These are phyloP conservation scores for Symmetrospora coprosmae DNA, from an alignment of 768 basidiomycete species.

Conservation along the genomic window DNA sequence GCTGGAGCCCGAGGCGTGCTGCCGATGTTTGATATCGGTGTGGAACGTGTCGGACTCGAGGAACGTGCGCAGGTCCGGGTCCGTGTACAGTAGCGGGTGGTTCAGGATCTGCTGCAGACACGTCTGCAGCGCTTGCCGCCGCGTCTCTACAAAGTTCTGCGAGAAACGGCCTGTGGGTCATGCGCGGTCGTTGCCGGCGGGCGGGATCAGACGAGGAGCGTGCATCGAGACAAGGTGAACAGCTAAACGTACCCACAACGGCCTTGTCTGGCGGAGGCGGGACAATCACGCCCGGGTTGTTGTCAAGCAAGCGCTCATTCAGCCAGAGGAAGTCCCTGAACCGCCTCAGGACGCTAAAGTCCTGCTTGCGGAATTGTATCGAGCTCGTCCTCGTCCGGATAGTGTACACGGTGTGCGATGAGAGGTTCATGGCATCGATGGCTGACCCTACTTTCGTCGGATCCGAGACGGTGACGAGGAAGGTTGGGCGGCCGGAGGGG, in stretches of 20 bases:
- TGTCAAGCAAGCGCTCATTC: conserved; percentile 67
- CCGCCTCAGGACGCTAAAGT: conserved; percentile 86
- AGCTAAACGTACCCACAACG: conserved; percentile 52
- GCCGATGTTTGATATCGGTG: conserved; percentile 54
- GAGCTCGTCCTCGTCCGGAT: conserved; percentile 51
- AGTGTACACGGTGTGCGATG: conserved; percentile 80
- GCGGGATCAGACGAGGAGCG: not conserved
- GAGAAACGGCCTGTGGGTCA: conserved; percentile 55
- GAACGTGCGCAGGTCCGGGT: conserved; percentile 74
- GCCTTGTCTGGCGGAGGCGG: conserved; percentile 95
- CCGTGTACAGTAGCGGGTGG: conserved; percentile 77
- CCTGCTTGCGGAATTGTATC: conserved; percentile 54
- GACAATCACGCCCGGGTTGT: conserved; percentile 93
- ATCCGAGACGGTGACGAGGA: conserved; percentile 82
- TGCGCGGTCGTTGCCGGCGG: not conserved
- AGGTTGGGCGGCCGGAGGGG: conserved; percentile 36
- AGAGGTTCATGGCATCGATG: conserved; percentile 47
- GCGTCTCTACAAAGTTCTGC: conserved; percentile 74
- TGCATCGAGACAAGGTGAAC: too few relatives aligned
- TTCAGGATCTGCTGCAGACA: conserved; percentile 85
- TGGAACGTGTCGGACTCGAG: conserved; percentile 84
- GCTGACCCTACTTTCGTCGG: conserved; percentile 96
- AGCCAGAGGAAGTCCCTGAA: conserved; percentile 98
- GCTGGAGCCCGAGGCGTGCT: too few relatives aligned
- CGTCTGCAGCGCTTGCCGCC: conserved; percentile 67